Evolutionary conservation across 2,329 filamentous ascomycete species (phyloP), one percentile per base, ranked within the genome.

Genomic region (Colletotrichum sp.): DNA sequence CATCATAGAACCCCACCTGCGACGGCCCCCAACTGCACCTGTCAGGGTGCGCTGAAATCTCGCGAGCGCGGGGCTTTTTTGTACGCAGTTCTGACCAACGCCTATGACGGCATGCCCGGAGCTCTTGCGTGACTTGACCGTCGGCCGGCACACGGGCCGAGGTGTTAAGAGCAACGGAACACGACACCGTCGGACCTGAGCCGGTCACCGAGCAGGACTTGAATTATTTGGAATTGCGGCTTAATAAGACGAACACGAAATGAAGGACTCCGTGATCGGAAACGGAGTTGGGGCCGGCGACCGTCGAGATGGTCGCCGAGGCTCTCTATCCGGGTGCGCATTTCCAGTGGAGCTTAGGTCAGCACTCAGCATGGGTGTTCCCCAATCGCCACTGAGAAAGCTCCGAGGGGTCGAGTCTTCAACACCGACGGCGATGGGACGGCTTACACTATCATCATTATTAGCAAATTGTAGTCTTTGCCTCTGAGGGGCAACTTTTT

Each of bases 301-400:
- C 74, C 36, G 34, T 52, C 62, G 18, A 65, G 1, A 34, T 69
- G 24, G 39, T 26, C 70, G 49, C 70, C 65, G 74, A 76, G 71
- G 65, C 66, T 52, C 44, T 59, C 71, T 69, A 74, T 74, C 70
- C 57, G 62, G 71, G 74, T 76, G 21, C 74, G 49, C 71, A 74
- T 21, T 63, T 36, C 28, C 59, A 32, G 18, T 26, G 12, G 26
- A 62, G 70, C 71, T 76, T 76, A 76, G 68, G 74, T 76, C 74
- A 76, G 71, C 74, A 73, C 70, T 74, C 74, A 76, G 70, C 74
- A 73, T 65, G n/a, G 55, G 59, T 60, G 62, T 36, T 21, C 52
- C 30, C 21, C 16, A 39, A 66, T 62, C 44, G 59, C 64, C 71
- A 76, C 70, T 69, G 32, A 36, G 36, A 49, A 36, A 34, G 63